phyloP scores from a whole-genome alignment of 2,329 filamentous ascomycete species.

The Periconia digitata region DNA sequence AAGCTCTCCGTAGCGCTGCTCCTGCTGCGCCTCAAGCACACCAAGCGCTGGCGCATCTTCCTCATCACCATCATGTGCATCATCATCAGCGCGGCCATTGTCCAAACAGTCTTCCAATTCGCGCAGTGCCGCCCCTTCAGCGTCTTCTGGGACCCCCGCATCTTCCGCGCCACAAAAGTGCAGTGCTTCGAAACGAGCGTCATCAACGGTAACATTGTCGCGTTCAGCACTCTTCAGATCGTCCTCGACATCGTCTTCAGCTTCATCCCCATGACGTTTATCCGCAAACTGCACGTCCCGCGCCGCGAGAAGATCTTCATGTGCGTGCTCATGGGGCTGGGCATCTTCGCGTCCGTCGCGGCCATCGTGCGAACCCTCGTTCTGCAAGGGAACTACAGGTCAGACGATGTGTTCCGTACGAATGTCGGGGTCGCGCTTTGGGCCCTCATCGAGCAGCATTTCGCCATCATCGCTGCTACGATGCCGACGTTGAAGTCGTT shows the following conservation, averaged over 20 bases:
- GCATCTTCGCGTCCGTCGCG: conserved; percentile 21
- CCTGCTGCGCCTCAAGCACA: conserved; percentile 24
- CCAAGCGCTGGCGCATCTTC: conserved; percentile 21
- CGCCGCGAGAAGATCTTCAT: conserved; percentile 26
- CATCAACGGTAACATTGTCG: conserved; percentile 27
- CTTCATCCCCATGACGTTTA: conserved; percentile 23
- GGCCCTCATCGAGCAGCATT: conserved; percentile 27
- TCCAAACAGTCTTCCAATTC: conserved; percentile 26
- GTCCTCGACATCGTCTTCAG: conserved; percentile 22
- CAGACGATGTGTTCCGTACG: conserved; percentile 19
- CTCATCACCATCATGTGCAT: conserved; percentile 20
- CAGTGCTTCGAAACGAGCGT: conserved; percentile 14
- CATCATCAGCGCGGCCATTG: conserved; percentile 15
- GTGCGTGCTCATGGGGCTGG: conserved; percentile 24
- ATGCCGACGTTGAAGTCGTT: conserved; percentile 30
- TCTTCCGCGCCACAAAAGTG: conserved; percentile 2
- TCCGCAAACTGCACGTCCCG: conserved; percentile 22
- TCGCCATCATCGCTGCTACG: conserved; percentile 30
- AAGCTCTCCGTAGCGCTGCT: conserved; percentile 27
- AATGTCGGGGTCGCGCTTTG: conserved; percentile 24
- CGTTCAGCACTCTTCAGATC: conserved; percentile 20
- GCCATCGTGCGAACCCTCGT: conserved; percentile 25
- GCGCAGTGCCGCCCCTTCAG: conserved; percentile 28
- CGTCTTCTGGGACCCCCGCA: conserved; percentile 27
- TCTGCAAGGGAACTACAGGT: conserved; percentile 17